Evolutionary conservation across 108 stramenopile genomes (phyloP).

Genomic region (Pseudonitzschia delicatissima): DNA sequence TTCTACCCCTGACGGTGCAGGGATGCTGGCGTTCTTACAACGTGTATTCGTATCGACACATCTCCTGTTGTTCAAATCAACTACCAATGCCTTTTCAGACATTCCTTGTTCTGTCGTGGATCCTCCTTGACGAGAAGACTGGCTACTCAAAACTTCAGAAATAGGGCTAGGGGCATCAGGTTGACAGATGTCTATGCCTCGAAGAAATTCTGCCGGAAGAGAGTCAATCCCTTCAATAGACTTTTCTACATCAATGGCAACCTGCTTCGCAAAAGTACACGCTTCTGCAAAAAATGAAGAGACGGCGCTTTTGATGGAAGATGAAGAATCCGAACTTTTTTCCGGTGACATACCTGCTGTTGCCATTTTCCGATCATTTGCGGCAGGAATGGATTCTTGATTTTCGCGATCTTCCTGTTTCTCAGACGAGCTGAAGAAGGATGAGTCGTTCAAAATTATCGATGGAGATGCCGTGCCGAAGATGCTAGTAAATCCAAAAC

Average conservation of each 20-base stretch:
- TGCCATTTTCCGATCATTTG: background rate
- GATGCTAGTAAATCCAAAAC: background rate
- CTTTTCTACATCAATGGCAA: conserved; percentile 13
- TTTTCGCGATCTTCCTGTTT: background rate
- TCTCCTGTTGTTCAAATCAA: background rate
- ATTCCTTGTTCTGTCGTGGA: background rate
- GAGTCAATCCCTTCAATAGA: conserved; percentile 20
- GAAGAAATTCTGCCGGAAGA: conserved; percentile 13
- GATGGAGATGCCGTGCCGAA: background rate
- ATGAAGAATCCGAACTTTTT: background rate
- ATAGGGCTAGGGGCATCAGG: conserved; percentile 18
- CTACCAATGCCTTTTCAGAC: too few relatives aligned
- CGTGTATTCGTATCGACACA: background rate
- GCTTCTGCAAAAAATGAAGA: conserved; percentile 9
- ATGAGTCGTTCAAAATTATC: background rate
- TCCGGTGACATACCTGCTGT: background rate
- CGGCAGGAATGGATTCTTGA: background rate
- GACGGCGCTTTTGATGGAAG: conserved; percentile 9
- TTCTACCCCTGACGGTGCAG: background rate
- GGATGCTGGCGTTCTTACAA: background rate
- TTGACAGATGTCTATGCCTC: conserved; percentile 6
- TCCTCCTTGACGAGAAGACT: conserved; percentile 7
- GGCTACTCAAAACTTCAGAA: conserved; percentile 12
- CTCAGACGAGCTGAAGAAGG: background rate
- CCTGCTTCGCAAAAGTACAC: background rate